Base-by-base conservation (phyloP, 129 eudicot genomes). In the Arctium lappa region DNA sequence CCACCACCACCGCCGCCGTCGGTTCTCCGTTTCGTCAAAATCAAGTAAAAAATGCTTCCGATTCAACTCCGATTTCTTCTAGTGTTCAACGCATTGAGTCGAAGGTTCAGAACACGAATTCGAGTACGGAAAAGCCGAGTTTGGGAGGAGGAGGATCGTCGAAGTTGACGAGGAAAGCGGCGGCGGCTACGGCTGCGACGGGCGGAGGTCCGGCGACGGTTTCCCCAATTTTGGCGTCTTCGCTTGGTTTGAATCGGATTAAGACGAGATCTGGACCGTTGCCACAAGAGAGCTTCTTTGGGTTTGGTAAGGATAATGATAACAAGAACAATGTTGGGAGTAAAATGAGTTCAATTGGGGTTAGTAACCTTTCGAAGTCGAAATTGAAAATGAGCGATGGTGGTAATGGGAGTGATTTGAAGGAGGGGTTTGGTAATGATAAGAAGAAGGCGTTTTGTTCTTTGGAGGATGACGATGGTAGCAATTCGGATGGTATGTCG, bases 261-360 rank as follows among this genome's bases (percentile, higher is more conserved):
- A 96, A 96, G 85, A 96, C 99, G 77, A 86, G 99, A 87, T 96
- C 99, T 2, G 99, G 99, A 63, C 99, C 99, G 29, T 73, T 96
- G 89, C 97, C 99, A 0, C 99, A 96, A 81, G 99, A 96, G 91
- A 96, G 98, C n/a, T 96, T 96, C 69, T 93, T 93, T 8, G 92
- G 90, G 37, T 93, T 89, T 74, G 84, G 90, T 48, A 82, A 84
- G 69, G 91, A 77, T 80, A 68, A 37, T 81, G 12, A 38, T 78
- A 72, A 12, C 18, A 83, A 77, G 31, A 72, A 29, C 66, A 83
- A 77, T 39, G 73, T 3, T 81, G 29, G 71, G 15, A 48, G 40
- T 73, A 91, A 93, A 75, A 81, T 88, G 80, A 79, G 80, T 83
- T 81, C 88, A 32, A 76, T 93, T 83, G 97, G 94, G 72, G 92